phyloP scores from a whole-genome alignment of 139 green algal species.

The Zygnema cylindricum region DNA sequence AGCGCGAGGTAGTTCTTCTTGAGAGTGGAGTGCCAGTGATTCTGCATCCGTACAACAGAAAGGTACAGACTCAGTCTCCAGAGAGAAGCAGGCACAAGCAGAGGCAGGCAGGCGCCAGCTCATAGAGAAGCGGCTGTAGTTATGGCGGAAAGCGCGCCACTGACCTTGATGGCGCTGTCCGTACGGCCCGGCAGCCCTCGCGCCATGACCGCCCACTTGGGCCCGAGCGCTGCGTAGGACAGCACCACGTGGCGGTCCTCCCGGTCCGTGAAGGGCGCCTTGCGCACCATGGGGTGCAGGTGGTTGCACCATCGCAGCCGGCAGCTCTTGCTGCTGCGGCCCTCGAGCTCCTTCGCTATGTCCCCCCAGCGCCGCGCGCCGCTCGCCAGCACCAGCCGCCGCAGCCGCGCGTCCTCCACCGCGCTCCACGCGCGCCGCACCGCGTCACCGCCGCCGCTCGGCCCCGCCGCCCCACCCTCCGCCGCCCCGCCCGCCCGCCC shows the following conservation, averaged over 20 bases:
- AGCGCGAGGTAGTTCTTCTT: conserved; percentile 57
- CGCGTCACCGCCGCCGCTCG: conserved; percentile 18
- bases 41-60: too few relatives aligned
- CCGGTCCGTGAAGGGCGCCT: conserved; percentile 65
- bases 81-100: too few relatives aligned
- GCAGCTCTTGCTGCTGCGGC: conserved; percentile 85
- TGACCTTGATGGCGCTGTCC: conserved; percentile 60
- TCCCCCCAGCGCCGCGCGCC: conserved; percentile 79
- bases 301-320: conserved; percentile 76
- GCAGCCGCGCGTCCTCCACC: conserved; percentile 74
- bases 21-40: conserved; percentile 79
- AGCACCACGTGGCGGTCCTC: conserved; percentile 46
- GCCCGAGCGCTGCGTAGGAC: conserved; percentile 71
- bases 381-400: conserved; percentile 65
- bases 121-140: too few relatives aligned
- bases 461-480: neutral
- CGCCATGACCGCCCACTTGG: conserved; percentile 84
- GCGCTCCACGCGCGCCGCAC: conserved; percentile 77
- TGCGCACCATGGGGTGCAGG: conserved; percentile 71
- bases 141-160: too few relatives aligned
- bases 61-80: too few relatives aligned
- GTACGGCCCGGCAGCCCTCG: conserved; percentile 75
- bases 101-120: too few relatives aligned
- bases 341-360: conserved; percentile 79
- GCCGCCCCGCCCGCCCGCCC: neutral